Evolutionary conservation across 1,139 yeast species (phyloP).

Genomic region (Entelexis paramagnoliae): DNA sequence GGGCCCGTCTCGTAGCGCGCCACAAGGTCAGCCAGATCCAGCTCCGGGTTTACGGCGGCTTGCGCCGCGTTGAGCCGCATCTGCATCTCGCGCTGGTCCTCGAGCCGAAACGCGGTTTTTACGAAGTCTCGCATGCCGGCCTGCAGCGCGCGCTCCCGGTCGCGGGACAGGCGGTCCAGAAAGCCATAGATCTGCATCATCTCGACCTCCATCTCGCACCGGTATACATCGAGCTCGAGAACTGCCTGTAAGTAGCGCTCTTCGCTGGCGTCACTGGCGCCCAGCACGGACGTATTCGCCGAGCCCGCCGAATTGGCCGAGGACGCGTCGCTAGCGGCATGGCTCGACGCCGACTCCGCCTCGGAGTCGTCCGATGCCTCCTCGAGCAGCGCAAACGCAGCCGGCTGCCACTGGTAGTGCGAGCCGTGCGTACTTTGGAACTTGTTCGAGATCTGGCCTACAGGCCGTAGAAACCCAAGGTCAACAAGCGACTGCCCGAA

Average conservation of each 20-base stretch:
- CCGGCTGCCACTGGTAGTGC: slow-evolving; percentile 65
- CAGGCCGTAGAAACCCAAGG: slow-evolving; percentile 49
- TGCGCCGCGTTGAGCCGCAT: slow-evolving; percentile 46
- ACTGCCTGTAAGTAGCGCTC: slow-evolving; percentile 37
- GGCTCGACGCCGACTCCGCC: not conserved
- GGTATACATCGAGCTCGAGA: slow-evolving; percentile 47
- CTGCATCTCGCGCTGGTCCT: slow-evolving; percentile 26
- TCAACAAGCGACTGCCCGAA: slow-evolving; percentile 66
- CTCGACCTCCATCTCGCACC: slow-evolving; percentile 62
- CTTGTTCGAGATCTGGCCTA: slow-evolving; percentile 44
- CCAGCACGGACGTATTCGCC: not conserved
- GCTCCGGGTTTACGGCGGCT: slow-evolving; percentile 50
- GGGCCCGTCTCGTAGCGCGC: slow-evolving; percentile 58
- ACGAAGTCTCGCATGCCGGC: slow-evolving; percentile 58
- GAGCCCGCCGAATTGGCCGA: slow-evolving; percentile 1
- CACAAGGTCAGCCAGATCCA: slow-evolving; percentile 51
- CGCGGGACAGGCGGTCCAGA: slow-evolving; percentile 69
- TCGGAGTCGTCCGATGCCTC: slow-evolving; percentile 6
- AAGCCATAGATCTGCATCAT: slow-evolving; percentile 54
- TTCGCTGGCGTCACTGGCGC: slow-evolving; percentile 42
- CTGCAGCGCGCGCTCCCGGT: slow-evolving; percentile 56
- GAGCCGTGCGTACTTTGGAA: slow-evolving; percentile 63
- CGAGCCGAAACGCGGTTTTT: slow-evolving; percentile 43
- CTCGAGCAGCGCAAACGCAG: slow-evolving; percentile 30
- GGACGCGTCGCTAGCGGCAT: not conserved